These are phyloP conservation scores for Phaeotremella skinneri DNA, from an alignment of 768 basidiomycete species.

Conservation along the genomic window DNA sequence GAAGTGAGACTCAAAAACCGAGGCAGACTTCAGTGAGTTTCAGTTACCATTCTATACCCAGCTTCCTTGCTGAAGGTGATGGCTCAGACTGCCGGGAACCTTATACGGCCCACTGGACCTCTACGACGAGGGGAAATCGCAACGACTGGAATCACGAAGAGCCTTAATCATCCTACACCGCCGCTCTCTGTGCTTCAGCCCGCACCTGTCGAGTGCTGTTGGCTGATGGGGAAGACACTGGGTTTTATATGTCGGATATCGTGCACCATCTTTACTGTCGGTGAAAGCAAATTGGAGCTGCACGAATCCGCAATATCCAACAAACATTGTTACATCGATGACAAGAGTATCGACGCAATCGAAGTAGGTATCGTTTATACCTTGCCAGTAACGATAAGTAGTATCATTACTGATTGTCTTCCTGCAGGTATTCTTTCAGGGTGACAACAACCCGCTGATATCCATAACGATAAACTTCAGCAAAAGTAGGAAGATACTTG, in stretches of 20 bases:
- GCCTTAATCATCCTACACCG: background rate
- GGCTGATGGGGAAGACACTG: background rate
- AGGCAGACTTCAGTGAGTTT: too few species aligned
- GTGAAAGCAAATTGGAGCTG: background rate
- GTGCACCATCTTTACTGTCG: background rate
- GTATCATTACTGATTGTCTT: background rate
- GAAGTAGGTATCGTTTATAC: background rate
- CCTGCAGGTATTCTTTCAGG: background rate
- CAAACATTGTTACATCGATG: background rate
- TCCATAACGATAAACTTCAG: background rate
- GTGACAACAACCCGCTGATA: background rate
- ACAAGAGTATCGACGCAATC: background rate
- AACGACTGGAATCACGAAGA: background rate
- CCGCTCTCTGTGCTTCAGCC: background rate
- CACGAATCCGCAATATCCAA: background rate
- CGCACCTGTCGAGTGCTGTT: background rate
- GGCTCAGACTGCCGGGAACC: too few species aligned
- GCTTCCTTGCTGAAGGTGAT: too few species aligned
- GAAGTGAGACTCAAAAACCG: too few species aligned
- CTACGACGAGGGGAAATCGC: background rate
- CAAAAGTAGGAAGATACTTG: background rate
- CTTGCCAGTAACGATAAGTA: too few species aligned
- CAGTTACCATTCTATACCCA: too few species aligned
- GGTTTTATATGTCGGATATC: background rate
- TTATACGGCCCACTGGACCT: background rate